phyloP scores from a whole-genome alignment of 1,284 basidiomycete genomes.

The Mycosarcoma maydis region DNA sequence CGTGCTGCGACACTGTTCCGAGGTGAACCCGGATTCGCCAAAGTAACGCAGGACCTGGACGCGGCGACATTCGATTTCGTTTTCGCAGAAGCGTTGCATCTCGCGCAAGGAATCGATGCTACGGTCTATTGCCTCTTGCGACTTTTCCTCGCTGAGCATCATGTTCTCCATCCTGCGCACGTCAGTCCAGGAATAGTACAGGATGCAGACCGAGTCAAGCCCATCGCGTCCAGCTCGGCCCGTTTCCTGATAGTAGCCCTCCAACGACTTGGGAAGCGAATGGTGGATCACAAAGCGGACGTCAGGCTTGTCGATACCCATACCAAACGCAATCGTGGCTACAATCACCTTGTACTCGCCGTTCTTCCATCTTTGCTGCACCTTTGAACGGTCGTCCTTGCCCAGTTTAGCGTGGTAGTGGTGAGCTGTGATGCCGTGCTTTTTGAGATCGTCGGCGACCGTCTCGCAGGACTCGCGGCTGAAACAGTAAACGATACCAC shows the following conservation, averaged over 20 bases:
- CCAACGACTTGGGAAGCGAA: slow-evolving; percentile 76
- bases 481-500: slow-evolving; percentile 88
- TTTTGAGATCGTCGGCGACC: slow-evolving; percentile 76
- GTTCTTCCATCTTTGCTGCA: slow-evolving; percentile 80
- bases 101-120: slow-evolving; percentile 72
- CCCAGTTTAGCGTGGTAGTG: slow-evolving; percentile 89
- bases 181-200: slow-evolving; percentile 73
- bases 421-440: slow-evolving; percentile 74
- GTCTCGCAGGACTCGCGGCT: slow-evolving; percentile 80
- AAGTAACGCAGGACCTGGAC: slow-evolving; percentile 81
- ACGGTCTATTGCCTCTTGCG: slow-evolving; percentile 72
- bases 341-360: slow-evolving; percentile 84
- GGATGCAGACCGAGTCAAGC: slow-evolving; percentile 67
- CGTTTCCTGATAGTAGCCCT: slow-evolving; percentile 83
- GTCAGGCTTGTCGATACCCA: slow-evolving; percentile 94
- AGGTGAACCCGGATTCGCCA: slow-evolving; percentile 73
- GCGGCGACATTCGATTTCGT: slow-evolving; percentile 86
- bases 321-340: slow-evolving; percentile 87
- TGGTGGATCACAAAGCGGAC: slow-evolving; percentile 83
- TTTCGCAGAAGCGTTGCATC: slow-evolving; percentile 80
- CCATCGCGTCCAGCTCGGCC: slow-evolving; percentile 85
- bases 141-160: slow-evolving; percentile 71
- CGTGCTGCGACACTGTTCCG: slow-evolving; percentile 72
- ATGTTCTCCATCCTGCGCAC: slow-evolving; percentile 71
- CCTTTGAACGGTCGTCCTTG: slow-evolving; percentile 74